Conservation (phyloP, 495 filamentous ascomycete species). For the Filosporella fistucella region DNA sequence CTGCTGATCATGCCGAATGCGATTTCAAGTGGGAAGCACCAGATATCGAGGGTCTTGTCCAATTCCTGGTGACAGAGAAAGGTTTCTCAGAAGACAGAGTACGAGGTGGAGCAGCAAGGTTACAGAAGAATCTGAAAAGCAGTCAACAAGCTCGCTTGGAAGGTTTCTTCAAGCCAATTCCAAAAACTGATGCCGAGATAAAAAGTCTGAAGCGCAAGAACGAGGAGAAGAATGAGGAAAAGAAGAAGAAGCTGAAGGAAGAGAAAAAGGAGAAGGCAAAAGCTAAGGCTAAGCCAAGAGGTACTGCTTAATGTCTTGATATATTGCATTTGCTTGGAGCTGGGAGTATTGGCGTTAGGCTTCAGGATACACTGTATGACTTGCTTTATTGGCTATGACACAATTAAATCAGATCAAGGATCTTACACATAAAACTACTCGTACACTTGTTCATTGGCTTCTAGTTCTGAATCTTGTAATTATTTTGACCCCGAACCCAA, state of each 20-base stretch:
- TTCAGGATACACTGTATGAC: too few relatives aligned
- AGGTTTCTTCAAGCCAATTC: slow-evolving; percentile 95
- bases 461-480: neutral
- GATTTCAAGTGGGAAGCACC: slow-evolving; percentile 98
- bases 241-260: slow-evolving; percentile 91
- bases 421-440: neutral
- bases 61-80: slow-evolving; percentile 89
- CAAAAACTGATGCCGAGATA: slow-evolving; percentile 80
- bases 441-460: neutral
- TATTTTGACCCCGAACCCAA: neutral
- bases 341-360: neutral
- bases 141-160: slow-evolving; percentile 89
- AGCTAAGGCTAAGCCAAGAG: slow-evolving; percentile 74
- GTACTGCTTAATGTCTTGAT: slow-evolving; percentile 20
- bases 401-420: neutral
- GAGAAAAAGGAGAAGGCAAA: slow-evolving; percentile 91
- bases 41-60: slow-evolving; percentile 80
- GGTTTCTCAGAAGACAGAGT: slow-evolving; percentile 95
- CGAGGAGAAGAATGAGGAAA: slow-evolving; percentile 80
- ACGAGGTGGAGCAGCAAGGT: slow-evolving; percentile 62
- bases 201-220: slow-evolving; percentile 84
- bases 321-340: neutral
- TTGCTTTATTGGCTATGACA: slow-evolving; percentile 1
- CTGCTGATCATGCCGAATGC: slow-evolving; percentile 78
- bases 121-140: slow-evolving; percentile 84